Base-by-base conservation (phyloP, 2,329 filamentous ascomycete genomes). In the Phymatotrichopsis omnivora region DNA sequence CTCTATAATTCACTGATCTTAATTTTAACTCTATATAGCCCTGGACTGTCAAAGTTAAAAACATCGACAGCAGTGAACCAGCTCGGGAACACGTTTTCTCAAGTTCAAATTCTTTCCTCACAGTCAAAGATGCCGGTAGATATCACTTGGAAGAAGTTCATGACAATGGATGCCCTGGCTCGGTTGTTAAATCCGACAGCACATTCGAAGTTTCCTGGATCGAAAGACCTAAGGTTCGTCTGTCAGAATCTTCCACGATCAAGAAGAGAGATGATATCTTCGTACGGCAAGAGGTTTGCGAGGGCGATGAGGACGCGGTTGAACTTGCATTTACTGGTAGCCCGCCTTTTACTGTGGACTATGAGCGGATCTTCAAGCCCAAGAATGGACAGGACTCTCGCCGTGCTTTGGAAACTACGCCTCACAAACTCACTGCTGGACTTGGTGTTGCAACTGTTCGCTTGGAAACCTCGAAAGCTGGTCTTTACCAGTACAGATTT, bases 281-380 rank as follows among this genome's bases (percentile, higher is more conserved):
- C 60, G 62, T 78, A 56, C 93, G 93, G 64, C 74, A 78, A 31
- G 80, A 87, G 50, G 80, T 98, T 23, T 98, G 91, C 60, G 87
- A 98, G 66, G 89, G 89, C 23, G 89, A 96, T 51, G 82, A 94
- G 59, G 89, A 95, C 62, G 78, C 79, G 3, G 78, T 95, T 44
- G 86, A 95, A 59, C 68, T 98, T 42, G 73, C 74, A 32, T 73
- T 98, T 51, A 75, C 75, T 61, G 89, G 85, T 75, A 74, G 65
- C 71, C 61, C 87, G 27, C 91, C 91, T 1, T 96, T 82, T 62
- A 77, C 80, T 56, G 72, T 93, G 36, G 75, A 84, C 54, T 96
- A 95, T 61, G 77, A 86, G 56, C 73, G 93, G 54, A 76, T 75
- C 37, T 79, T 85, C 58, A 82, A 80, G 57, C 73, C 81, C 8